Conservation (phyloP, 2,329 filamentous ascomycete genomes). For the Ophiostoma sp. region DNA sequence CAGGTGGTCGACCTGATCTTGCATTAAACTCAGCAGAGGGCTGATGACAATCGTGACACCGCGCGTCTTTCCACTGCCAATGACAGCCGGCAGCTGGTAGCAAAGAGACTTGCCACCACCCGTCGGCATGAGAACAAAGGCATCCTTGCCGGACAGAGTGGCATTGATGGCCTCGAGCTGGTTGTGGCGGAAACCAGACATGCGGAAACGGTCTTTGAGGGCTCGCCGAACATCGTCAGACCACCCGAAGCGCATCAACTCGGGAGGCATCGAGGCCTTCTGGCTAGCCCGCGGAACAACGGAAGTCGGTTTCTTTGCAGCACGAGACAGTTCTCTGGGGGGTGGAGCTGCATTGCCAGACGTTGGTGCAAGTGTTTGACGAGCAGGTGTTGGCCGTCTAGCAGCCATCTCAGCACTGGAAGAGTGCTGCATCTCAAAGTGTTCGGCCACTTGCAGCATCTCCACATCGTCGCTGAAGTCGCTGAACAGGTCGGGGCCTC, state of each 20-base stretch:
- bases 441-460: slow-evolving; percentile 54
- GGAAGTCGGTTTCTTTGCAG: slow-evolving; percentile 35
- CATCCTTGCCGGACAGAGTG: slow-evolving; percentile 81
- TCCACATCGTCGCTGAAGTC: slow-evolving; percentile 42
- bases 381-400: slow-evolving; percentile 31
- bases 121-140: slow-evolving; percentile 96
- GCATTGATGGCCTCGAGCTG: slow-evolving; percentile 96
- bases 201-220: slow-evolving; percentile 79
- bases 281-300: slow-evolving; percentile 13
- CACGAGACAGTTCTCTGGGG: slow-evolving; percentile 42
- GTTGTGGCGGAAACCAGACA: slow-evolving; percentile 84
- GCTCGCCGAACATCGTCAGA: slow-evolving; percentile 78
- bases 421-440: slow-evolving; percentile 45
- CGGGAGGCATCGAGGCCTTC: slow-evolving; percentile 46
- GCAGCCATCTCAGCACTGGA: slow-evolving; percentile 35
- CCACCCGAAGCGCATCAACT: slow-evolving; percentile 72
- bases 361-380: slow-evolving; percentile 48
- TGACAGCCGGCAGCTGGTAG: slow-evolving; percentile 88
- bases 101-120: slow-evolving; percentile 96
- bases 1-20: slow-evolving; percentile 90
- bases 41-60: slow-evolving; percentile 96
- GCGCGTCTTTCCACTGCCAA: slow-evolving; percentile 74
- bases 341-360: slow-evolving; percentile 47
- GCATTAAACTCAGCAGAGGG: slow-evolving; percentile 91
- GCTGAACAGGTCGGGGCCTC: slow-evolving; percentile 31